Conservation (phyloP, 225 moss, liverwort and hornwort genomes). For the Takakia lepidozioides region DNA sequence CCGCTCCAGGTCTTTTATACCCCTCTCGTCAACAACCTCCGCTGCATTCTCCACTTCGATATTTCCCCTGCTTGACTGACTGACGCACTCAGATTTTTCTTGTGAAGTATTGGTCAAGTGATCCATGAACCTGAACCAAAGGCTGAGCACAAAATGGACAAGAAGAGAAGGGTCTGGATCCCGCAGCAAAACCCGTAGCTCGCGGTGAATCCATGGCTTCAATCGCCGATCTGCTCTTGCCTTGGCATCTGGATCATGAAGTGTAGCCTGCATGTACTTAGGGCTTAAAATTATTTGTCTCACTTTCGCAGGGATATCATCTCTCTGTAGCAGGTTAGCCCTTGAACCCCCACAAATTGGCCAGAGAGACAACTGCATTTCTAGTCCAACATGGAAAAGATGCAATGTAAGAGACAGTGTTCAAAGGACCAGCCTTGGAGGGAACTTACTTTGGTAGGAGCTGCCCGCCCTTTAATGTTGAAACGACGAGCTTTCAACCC, state of each 20-base stretch:
- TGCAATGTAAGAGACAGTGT: neutral
- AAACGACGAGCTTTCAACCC: constrained; percentile 34
- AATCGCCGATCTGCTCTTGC: constrained; percentile 37
- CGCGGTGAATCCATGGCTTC: constrained; percentile 43
- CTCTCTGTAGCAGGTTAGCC: too few relatives aligned
- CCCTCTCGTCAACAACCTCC: constrained; percentile 14
- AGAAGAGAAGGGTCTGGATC: constrained; percentile 27
- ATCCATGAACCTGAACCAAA: constrained; percentile 25
- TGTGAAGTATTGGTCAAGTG: constrained; percentile 5
- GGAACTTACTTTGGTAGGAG: too few relatives aligned
- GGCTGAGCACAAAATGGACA: constrained; percentile 27
- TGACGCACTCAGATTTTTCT: constrained; percentile 5
- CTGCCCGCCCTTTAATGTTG: constrained; percentile 10
- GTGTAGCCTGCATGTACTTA: constrained; percentile 7
- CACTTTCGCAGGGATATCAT: too few relatives aligned
- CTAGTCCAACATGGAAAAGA: neutral
- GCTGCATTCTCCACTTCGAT: constrained; percentile 4
- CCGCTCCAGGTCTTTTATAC: constrained; percentile 24
- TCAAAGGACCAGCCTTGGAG: neutral
- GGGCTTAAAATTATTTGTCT: too few relatives aligned
- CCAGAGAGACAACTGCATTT: too few relatives aligned
- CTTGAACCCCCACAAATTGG: too few relatives aligned
- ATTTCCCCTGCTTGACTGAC: constrained; percentile 6
- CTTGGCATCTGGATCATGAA: constrained; percentile 23
- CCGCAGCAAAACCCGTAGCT: constrained; percentile 36